These are phyloP conservation scores for Cucurbita pepo DNA, from an alignment of 306 rosid genomes.

Conservation along the genomic window DNA sequence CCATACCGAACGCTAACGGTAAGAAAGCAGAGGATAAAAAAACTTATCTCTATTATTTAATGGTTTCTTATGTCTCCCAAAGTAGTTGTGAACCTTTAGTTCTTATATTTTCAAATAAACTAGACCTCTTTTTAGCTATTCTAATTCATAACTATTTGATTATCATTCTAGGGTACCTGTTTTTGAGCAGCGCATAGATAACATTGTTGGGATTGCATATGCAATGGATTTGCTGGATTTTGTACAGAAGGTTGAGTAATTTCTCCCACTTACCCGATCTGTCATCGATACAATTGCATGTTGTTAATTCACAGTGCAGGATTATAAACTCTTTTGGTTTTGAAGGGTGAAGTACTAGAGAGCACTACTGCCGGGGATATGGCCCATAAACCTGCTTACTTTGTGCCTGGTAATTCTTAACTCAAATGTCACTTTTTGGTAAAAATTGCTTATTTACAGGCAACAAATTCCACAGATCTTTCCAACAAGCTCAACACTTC, in stretches of 20 bases:
- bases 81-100: neutral
- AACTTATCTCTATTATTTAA: neutral
- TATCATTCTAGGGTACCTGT: constrained; percentile 71
- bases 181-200: constrained; percentile 97
- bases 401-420: constrained; percentile 76
- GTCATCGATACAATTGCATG: constrained; percentile 15
- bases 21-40: neutral
- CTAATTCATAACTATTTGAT: neutral
- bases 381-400: constrained; percentile 98
- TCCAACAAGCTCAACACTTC: neutral
- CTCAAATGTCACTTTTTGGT: neutral
- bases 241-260: constrained; percentile 57
- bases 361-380: constrained; percentile 71
- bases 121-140: neutral
- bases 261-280: constrained; percentile 9
- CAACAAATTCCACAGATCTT: neutral
- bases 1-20: neutral
- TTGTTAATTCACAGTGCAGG: constrained; percentile 43
- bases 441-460: neutral
- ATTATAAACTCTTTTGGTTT: constrained; percentile 44
- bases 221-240: constrained; percentile 93
- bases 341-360: constrained; percentile 92
- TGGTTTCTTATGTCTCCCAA: neutral
- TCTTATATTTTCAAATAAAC: neutral
- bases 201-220: constrained; percentile 95